phyloP scores from a whole-genome alignment of 441 rosid species.

The Geranium incanum region DNA sequence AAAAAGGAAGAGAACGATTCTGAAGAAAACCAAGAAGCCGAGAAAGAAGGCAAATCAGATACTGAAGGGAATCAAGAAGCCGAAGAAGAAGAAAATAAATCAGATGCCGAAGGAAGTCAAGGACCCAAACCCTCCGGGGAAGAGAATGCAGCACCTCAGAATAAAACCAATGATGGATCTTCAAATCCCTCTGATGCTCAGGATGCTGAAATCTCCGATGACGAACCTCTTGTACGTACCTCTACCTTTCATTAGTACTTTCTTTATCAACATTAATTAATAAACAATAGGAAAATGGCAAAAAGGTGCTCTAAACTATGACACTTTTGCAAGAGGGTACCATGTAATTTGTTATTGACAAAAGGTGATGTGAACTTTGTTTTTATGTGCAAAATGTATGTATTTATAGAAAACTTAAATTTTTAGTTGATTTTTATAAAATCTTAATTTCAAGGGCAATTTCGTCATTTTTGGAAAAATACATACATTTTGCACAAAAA shows the following conservation, averaged over 20 bases:
- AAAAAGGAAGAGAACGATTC: neutral
- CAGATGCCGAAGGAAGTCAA: slow-evolving; percentile 37
- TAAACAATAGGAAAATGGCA: too few species aligned
- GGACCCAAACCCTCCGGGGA: slow-evolving; percentile 34
- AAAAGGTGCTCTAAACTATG: too few species aligned
- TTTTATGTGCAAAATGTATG: too few species aligned
- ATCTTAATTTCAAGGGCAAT: too few species aligned
- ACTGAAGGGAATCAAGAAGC: slow-evolving; percentile 6
- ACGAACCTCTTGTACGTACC: slow-evolving; percentile 81
- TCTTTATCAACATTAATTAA: too few species aligned
- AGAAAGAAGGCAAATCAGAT: neutral
- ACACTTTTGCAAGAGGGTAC: too few species aligned
- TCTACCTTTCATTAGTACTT: slow-evolving; percentile 12
- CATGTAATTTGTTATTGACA: too few species aligned
- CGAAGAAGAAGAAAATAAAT: slow-evolving; percentile 38
- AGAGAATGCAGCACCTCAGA: slow-evolving; percentile 20
- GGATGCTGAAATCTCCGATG: slow-evolving; percentile 59
- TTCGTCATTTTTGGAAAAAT: too few species aligned
- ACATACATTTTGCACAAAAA: too few species aligned
- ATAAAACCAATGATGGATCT: slow-evolving; percentile 21
- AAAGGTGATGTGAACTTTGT: too few species aligned
- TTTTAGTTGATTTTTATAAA: too few species aligned
- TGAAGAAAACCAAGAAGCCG: slow-evolving; percentile 2
- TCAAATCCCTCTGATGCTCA: slow-evolving; percentile 14
- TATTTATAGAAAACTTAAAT: too few species aligned